Conservation (phyloP, 176 grass and related monocot genomes). For the Carex littledalei region DNA sequence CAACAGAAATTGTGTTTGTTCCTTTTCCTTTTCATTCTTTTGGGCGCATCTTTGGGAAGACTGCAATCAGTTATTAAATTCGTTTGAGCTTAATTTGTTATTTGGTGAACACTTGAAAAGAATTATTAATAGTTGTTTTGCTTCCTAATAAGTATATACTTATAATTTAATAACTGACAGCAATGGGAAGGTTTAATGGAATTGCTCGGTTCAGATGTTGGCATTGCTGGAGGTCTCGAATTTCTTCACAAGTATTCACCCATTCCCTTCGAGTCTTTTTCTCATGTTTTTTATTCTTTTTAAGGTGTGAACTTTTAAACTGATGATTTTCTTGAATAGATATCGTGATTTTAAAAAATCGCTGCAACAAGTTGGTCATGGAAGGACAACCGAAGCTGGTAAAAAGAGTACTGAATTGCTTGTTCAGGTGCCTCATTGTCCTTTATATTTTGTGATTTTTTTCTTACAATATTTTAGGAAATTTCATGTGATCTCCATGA, state of each 20-base stretch:
- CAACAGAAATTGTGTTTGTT: neutral
- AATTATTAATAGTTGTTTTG: neutral
- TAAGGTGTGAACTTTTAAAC: neutral
- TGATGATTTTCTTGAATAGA: conserved; percentile 40
- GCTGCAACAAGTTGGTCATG: conserved; percentile 59
- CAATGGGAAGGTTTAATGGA: conserved; percentile 97
- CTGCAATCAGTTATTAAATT: neutral
- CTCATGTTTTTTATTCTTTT: conserved; percentile 5
- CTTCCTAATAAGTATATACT: neutral
- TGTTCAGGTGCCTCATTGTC: conserved; percentile 49
- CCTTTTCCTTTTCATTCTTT: neutral
- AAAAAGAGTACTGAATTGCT: conserved; percentile 64
- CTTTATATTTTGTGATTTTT: neutral
- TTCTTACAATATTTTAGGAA: neutral
- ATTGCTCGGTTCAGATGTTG: conserved; percentile 77
- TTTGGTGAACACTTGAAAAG: neutral
- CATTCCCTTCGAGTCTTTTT: conserved; percentile 11
- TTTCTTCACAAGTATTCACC: conserved; percentile 84
- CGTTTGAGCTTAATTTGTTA: neutral
- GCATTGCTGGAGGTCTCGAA: conserved; percentile 75
- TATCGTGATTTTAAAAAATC: conserved; percentile 92
- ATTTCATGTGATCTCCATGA: neutral
- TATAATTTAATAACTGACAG: conserved; percentile 36
- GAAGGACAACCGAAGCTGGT: conserved; percentile 48
- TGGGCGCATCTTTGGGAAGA: neutral